phyloP scores from a whole-genome alignment of 1,284 basidiomycete genomes.

The Ganoderma lingzhi region DNA sequence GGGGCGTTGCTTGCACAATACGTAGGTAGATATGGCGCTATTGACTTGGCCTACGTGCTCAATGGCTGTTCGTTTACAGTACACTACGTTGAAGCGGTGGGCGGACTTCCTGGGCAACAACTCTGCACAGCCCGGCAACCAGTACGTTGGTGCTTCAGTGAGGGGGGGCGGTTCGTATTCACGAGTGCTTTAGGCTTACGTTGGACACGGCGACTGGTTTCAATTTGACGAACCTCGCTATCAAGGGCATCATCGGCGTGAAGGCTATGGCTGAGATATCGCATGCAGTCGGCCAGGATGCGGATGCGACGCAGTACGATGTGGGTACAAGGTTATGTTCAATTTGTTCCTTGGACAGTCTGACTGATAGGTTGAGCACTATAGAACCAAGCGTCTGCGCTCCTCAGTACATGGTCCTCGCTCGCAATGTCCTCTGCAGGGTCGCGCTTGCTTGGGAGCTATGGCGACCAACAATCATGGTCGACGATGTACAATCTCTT shows the following conservation, averaged over 20 bases:
- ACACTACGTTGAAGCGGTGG: conserved; percentile 69
- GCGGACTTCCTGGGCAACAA: conserved; percentile 69
- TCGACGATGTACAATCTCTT: conserved; percentile 72
- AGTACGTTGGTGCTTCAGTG: conserved; percentile 44
- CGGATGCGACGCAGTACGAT: conserved; percentile 57
- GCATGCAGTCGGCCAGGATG: conserved; percentile 54
- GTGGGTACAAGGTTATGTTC: conserved; percentile 40
- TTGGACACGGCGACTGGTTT: conserved; percentile 51
- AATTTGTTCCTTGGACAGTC: not conserved
- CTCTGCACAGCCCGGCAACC: conserved; percentile 59
- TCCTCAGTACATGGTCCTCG: conserved; percentile 36
- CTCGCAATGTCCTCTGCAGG: conserved; percentile 45
- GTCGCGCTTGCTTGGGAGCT: conserved; percentile 48
- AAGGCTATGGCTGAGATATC: conserved; percentile 70
- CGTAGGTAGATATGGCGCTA: conserved; percentile 43
- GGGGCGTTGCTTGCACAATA: conserved; percentile 58
- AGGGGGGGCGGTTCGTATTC: not conserved
- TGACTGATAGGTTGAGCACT: conserved; percentile 12
- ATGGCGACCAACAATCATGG: conserved; percentile 59
- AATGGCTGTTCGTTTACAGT: conserved; percentile 42
- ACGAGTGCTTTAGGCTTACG: conserved; percentile 52
- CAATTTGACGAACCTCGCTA: conserved; percentile 77
- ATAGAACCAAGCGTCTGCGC: conserved; percentile 21
- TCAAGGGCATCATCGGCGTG: conserved; percentile 77
- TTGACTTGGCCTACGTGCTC: not conserved